Percentiles rank a stretch among this genome's conserved stretches.
Conservation (phyloP, 2,329 filamentous ascomycete genomes). For the Penicillium freii region DNA sequence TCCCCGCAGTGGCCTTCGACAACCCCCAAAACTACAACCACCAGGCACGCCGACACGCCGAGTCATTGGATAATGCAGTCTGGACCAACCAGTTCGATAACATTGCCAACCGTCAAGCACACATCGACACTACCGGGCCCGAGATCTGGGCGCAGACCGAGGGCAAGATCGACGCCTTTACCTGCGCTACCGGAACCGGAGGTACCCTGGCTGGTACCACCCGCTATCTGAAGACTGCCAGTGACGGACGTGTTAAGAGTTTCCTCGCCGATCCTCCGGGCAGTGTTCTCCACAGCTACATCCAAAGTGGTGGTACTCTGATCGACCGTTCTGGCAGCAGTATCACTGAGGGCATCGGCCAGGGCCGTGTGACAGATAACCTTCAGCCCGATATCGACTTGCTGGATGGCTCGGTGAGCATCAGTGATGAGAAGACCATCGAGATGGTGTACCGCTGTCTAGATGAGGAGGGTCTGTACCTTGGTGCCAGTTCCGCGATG, state of each 20-base stretch:
- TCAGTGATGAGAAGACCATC: constrained; percentile 90
- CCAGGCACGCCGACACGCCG: constrained; percentile 87
- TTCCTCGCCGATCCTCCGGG: constrained; percentile 94
- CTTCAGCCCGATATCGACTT: constrained; percentile 78
- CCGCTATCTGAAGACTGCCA: constrained; percentile 80
- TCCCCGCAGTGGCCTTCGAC: constrained; percentile 92
- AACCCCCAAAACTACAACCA: constrained; percentile 98
- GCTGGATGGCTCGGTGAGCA: constrained; percentile 78
- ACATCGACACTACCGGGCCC: constrained; percentile 94
- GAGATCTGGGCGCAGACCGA: constrained; percentile 94
- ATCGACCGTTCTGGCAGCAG: constrained; percentile 78
- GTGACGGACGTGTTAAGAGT: constrained; percentile 73
- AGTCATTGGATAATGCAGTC: constrained; percentile 78
- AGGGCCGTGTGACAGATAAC: constrained; percentile 96
- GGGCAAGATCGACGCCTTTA: constrained; percentile 88
- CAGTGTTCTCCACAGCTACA: constrained; percentile 88
- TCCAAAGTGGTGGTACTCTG: constrained; percentile 78
- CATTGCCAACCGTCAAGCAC: constrained; percentile 84
- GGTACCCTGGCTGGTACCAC: constrained; percentile 89
- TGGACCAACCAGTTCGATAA: constrained; percentile 99
- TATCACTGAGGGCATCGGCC: constrained; percentile 97
- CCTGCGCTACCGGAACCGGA: constrained; percentile 88
- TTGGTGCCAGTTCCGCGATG: constrained; percentile 88
- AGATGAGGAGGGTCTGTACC: constrained; percentile 92
- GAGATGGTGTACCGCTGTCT: constrained; percentile 97